Percentiles rank a stretch among this genome's conserved stretches.
phyloP scores from a whole-genome alignment of 164 flowering plant genomes.

The Nelumbo lutea region DNA sequence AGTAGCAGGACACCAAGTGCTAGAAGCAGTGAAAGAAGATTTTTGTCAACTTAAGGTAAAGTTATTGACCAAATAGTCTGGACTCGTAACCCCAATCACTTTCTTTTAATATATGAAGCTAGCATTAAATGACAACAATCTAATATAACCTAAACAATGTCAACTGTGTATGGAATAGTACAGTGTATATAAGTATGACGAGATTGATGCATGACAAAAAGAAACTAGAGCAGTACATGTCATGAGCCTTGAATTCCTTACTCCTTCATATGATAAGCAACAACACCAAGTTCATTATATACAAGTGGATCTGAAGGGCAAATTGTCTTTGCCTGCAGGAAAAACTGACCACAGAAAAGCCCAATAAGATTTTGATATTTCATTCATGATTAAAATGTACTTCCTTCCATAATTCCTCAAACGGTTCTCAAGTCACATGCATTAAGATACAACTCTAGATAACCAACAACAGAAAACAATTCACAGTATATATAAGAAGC shows the following conservation, averaged over 20 bases:
- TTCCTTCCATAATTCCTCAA: too few species aligned
- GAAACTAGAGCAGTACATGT: slow-evolving; percentile 4
- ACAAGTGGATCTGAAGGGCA: slow-evolving; percentile 96
- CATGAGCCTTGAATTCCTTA: slow-evolving; percentile 29
- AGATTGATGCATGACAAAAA: background rate
- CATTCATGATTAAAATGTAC: background rate
- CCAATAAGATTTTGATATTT: slow-evolving; percentile 1
- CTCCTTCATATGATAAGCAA: slow-evolving; percentile 93
- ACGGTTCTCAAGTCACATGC: too few species aligned
- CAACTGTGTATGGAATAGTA: too few species aligned
- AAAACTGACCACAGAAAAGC: slow-evolving; percentile 49
- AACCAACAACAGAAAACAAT: background rate
- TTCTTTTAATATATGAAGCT: too few species aligned
- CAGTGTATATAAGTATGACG: background rate
- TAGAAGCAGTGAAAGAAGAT: background rate
- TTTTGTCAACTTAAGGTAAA: too few species aligned
- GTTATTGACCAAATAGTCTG: too few species aligned
- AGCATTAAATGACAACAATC: too few species aligned
- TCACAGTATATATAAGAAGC: background rate
- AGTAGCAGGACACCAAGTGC: background rate
- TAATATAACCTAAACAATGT: too few species aligned
- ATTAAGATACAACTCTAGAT: background rate
- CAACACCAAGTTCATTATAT: slow-evolving; percentile 95
- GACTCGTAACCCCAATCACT: too few species aligned
- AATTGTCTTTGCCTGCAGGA: slow-evolving; percentile 84